Percentiles rank a stretch among this genome's conserved stretches.
Evolutionary conservation across 163 green algal species (phyloP).

Genomic region (Scenedesmus sp.): DNA sequence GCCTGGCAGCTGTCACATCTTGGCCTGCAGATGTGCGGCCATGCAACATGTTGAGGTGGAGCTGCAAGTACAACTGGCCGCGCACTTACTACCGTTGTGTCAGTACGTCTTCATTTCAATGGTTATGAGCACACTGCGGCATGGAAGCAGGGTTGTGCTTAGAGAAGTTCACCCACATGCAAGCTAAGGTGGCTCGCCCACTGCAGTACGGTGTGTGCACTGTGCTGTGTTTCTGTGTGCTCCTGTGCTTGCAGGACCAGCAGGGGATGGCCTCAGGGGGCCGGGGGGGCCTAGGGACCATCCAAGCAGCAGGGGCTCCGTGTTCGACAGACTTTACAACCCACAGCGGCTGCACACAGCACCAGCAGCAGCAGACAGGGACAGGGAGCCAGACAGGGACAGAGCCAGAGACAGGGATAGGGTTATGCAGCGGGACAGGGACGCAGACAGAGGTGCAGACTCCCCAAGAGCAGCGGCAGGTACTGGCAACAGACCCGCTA

Average conservation of each 20-base stretch:
- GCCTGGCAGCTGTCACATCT: background rate
- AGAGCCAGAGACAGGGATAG: background rate
- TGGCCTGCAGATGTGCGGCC: background rate
- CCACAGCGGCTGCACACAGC: background rate
- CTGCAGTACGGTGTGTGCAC: no score
- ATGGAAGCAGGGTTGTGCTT: no score
- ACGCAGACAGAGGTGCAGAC: background rate
- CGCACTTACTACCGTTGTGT: no score
- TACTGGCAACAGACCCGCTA: background rate
- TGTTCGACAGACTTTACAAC: constrained; percentile 20
- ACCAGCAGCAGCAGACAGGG: background rate
- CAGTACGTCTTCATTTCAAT: no score
- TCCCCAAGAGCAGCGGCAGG: background rate
- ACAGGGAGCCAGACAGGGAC: background rate
- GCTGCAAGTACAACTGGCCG: background rate
- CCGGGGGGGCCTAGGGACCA: background rate
- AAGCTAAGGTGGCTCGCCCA: no score
- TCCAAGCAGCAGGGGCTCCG: background rate
- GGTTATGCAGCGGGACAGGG: background rate
- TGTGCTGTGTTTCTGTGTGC: no score
- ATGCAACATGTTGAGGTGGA: no score
- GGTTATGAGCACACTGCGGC: no score
- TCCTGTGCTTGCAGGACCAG: constrained; percentile 7
- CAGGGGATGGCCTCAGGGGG: background rate
- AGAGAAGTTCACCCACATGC: no score